These are phyloP conservation scores for Peronospora belbahrii DNA, from an alignment of 352 stramenopile genomes.

Conservation along the genomic window DNA sequence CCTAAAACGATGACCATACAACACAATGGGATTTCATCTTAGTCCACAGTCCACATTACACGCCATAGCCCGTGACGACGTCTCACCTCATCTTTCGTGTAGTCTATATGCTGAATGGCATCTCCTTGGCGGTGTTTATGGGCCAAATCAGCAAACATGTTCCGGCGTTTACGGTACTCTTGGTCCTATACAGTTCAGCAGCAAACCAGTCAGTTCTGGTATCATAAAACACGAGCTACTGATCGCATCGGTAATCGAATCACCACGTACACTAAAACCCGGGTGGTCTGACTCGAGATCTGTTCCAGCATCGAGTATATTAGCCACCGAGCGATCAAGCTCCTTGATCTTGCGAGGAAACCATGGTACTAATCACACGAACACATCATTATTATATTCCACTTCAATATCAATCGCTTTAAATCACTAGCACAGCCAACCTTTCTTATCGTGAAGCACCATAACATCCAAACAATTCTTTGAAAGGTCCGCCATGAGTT, in stretches of 20 bases:
- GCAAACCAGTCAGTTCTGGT: neutral
- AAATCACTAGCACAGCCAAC: slow-evolving; percentile 17
- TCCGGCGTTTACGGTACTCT: slow-evolving; percentile 87
- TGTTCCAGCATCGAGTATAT: slow-evolving; percentile 92
- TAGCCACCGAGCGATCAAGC: slow-evolving; percentile 63
- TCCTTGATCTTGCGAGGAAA: slow-evolving; percentile 83
- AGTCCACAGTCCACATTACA: neutral
- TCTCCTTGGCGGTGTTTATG: slow-evolving; percentile 87
- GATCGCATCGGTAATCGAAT: neutral
- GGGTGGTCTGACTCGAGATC: slow-evolving; percentile 91
- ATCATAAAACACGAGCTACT: neutral
- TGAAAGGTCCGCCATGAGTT: slow-evolving; percentile 82
- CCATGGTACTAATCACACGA: slow-evolving; percentile 52
- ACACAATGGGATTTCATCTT: neutral
- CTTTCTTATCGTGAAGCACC: slow-evolving; percentile 91
- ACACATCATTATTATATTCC: neutral
- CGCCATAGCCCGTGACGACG: neutral
- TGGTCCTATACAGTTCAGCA: slow-evolving; percentile 40
- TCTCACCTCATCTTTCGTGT: slow-evolving; percentile 90
- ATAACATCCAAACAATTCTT: slow-evolving; percentile 86
- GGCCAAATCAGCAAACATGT: slow-evolving; percentile 84
- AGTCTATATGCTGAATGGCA: slow-evolving; percentile 90
- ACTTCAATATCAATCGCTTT: neutral
- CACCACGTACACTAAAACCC: slow-evolving; percentile 84
- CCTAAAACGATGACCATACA: slow-evolving; percentile 15